phyloP scores from a whole-genome alignment of 2,329 filamentous ascomycete genomes.

The Seiridium cupressi region DNA sequence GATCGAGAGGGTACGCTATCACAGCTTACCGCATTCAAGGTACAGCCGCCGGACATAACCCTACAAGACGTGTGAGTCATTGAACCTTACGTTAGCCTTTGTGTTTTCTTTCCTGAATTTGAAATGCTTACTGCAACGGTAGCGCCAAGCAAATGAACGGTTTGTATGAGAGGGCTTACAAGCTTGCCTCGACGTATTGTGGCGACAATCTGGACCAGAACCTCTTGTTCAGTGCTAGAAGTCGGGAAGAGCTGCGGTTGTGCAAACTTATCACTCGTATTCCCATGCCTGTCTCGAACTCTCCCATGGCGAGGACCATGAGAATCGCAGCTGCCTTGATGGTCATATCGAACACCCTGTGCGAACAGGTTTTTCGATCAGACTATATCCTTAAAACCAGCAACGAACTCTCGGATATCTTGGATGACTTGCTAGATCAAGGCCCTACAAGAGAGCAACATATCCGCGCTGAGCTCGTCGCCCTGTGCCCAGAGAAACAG shows the following conservation, averaged over 20 bases:
- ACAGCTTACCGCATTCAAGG: neutral
- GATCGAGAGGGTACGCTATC: neutral
- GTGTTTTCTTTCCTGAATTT: neutral
- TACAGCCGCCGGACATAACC: neutral
- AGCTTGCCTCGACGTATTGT: neutral
- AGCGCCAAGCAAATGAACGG: neutral
- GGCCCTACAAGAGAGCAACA: neutral
- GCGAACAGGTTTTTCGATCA: neutral
- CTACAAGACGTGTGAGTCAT: neutral
- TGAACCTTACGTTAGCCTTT: neutral
- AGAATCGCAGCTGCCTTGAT: neutral
- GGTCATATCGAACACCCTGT: neutral
- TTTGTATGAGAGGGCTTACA: neutral
- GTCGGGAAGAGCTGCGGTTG: neutral
- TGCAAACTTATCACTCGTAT: neutral
- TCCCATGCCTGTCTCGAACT: neutral
- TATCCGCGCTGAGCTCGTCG: neutral
- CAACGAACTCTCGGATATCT: neutral
- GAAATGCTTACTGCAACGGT: too few relatives aligned
- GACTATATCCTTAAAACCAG: conserved; percentile 2
- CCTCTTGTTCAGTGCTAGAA: neutral
- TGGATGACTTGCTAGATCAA: neutral
- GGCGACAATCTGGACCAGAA: neutral
- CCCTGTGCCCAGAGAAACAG: neutral
- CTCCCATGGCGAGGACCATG: neutral